Evolutionary conservation across 1,139 yeast species (phyloP), one percentile per base, ranked within the genome.

Genomic region (Petasospora fabianii): DNA sequence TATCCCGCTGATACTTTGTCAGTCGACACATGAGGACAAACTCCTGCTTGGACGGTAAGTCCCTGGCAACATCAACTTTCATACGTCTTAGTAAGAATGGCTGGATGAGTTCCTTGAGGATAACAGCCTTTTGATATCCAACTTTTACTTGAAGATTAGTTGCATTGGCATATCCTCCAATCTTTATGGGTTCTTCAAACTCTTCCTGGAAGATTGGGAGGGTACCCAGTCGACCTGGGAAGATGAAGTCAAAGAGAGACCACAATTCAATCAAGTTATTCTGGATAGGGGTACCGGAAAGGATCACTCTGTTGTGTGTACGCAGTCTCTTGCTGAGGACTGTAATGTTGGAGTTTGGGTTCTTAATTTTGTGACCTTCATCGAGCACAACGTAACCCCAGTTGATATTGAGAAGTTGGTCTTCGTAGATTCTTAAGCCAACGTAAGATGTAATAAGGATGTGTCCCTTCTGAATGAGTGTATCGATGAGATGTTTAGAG

Each of bases 111-210:
- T 92, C 96, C 39, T 96, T 70, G 36, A 92, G 63, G 2, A 92
- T 83, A 8, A 90, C 95, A 0, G 98, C 98, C 67, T 97, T 92
- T 59, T 88, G 88, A 58, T 85, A 90, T 1, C 97, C 97, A 0
- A 97, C 83, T 58, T 92, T 97, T 0, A 94, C 97, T 57, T 94
- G 97, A 5, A 92, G 77, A 59, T 92, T 92, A 1, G 95, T 81
- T 0, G 98, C 98, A 65, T 92, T 92, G 3, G 98, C 96, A 61
- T 94, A 92, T 0, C 99, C 99, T n/a, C 98, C 99, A 62, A 86
- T 75, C 55, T 88, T 90, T 30, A 92, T 94, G 0, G 98, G 99
- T 3, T 82, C 70, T 2, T 96, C 84, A 60, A 92, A 92, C 57
- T 92, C 96, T 41, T 77, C 83, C 58, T 90, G 96, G 55, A 92